Evolutionary conservation across 164 flowering plant species (phyloP).

Genomic region (Saururus chinensis): DNA sequence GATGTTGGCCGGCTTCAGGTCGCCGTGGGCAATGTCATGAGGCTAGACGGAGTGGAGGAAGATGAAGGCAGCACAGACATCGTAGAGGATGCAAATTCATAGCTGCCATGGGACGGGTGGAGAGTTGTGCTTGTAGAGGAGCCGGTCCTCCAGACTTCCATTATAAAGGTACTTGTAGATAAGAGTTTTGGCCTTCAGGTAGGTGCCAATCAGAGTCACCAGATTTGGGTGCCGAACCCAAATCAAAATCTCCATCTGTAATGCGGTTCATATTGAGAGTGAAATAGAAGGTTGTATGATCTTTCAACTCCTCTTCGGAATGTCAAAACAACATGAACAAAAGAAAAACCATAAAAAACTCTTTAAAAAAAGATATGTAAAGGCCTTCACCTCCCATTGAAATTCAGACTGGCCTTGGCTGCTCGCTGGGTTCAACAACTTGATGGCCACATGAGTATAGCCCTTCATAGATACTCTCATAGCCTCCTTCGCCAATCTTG

Average conservation of each 20-base stretch:
- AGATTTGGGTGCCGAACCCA: conserved; percentile 80
- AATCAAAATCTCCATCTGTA: conserved; percentile 72
- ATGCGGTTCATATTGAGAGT: background rate
- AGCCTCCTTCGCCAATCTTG: conserved; percentile 84
- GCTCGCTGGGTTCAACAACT: conserved; percentile 46
- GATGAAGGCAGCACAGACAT: conserved; percentile 69
- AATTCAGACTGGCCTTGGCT: conserved; percentile 64
- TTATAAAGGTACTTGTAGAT: conserved; percentile 71
- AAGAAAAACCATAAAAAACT: too few species aligned
- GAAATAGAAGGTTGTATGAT: too few species aligned
- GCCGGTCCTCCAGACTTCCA: conserved; percentile 91
- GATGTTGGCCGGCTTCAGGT: conserved; percentile 69
- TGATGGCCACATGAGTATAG: conserved; percentile 61
- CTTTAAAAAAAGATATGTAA: too few species aligned
- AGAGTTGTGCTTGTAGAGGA: conserved; percentile 50
- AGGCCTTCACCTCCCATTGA: conserved; percentile 58
- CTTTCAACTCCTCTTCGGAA: too few species aligned
- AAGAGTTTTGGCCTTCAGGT: conserved; percentile 60
- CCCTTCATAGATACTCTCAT: conserved; percentile 65
- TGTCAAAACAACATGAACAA: too few species aligned
- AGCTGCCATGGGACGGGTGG: conserved; percentile 77
- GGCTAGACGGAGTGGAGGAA: conserved; percentile 67
- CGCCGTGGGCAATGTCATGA: conserved; percentile 60
- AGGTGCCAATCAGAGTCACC: conserved; percentile 75
- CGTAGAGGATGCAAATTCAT: conserved; percentile 62